Base-by-base conservation (phyloP, 352 stramenopile genomes). In the Paralagenidium karlingii region DNA sequence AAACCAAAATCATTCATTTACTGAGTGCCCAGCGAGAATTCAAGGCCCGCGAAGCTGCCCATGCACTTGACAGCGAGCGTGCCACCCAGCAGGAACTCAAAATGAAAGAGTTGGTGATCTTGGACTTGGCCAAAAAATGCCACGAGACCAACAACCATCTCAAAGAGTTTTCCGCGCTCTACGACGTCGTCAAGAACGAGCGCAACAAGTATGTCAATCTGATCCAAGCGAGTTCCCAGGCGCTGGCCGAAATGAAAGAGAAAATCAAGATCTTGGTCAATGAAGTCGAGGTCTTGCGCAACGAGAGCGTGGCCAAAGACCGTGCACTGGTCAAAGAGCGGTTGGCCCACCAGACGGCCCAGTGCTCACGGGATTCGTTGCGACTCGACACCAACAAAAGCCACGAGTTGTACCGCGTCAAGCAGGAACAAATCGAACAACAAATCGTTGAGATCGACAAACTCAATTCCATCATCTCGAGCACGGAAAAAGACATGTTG, bases 251-350 rank as follows among this genome's bases (percentile, higher is more conserved):
- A 58, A 97, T 97, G 89, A 94, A 94, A 34, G 90, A 96, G 48
- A 97, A 96, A 52, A 96, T 97, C 55, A 94, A 96, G 50, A 96
- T 97, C 47, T 53, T 97, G 20, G 69, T 94, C 43, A 96, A 96
- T 45, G 89, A 97, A 58, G 81, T 97, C 26, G 83, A 97, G 25
- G 94, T 97, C 31, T 49, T 97, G 38, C 68, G 81, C 2, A 96
- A 96, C 47, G 89, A 97, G 48, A 90, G 74, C 8, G 30, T 89
- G 1, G 82, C 82, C 4, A 97, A 97, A 49, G 87, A 96, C 53
- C 91, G 92, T 49, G 85, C 87, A 3, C 71, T 97, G 5, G 58
- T 66, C 24, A 96, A 97, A 51, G 89, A 97, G 56, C 64, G 68
- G 26, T 48, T 89, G 22, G 79, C 82, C 13, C 87, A 96, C 45